phyloP scores from a whole-genome alignment of 2,329 filamentous ascomycete species.

The Alternaria angustiovoidea region DNA sequence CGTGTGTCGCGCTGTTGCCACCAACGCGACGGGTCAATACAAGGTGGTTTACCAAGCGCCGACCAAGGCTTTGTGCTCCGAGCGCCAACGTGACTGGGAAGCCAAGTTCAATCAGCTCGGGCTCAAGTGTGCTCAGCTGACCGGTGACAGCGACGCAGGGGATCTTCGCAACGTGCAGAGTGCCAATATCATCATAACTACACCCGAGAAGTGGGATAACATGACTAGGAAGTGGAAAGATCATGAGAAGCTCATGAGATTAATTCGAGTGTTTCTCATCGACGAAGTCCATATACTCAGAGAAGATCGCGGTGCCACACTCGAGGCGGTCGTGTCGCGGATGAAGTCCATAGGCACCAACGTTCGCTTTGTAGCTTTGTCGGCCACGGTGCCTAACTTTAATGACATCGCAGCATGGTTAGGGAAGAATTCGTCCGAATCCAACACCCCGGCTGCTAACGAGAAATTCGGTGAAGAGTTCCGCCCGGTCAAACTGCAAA shows the following conservation, averaged over 20 bases:
- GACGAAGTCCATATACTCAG: constrained; percentile 90
- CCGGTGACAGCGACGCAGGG: constrained; percentile 76
- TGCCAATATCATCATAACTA: constrained; percentile 85
- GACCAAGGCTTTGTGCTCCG: constrained; percentile 82
- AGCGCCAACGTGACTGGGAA: constrained; percentile 79
- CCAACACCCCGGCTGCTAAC: constrained; percentile 68
- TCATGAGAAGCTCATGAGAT: constrained; percentile 74
- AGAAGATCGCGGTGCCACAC: constrained; percentile 77
- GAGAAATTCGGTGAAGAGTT: constrained; percentile 82
- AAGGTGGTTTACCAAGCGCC: constrained; percentile 88
- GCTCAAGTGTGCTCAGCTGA: constrained; percentile 77
- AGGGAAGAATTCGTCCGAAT: constrained; percentile 68
- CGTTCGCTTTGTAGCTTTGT: constrained; percentile 81
- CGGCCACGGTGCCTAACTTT: constrained; percentile 84
- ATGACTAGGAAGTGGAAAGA: constrained; percentile 89
- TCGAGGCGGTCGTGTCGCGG: constrained; percentile 84
- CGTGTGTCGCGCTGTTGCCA: constrained; percentile 74
- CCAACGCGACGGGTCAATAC: constrained; percentile 66
- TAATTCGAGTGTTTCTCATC: constrained; percentile 82
- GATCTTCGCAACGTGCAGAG: constrained; percentile 74
- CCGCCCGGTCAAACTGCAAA: constrained; percentile 78
- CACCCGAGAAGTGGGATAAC: constrained; percentile 91
- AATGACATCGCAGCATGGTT: constrained; percentile 83
- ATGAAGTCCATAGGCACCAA: constrained; percentile 83
- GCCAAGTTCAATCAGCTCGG: constrained; percentile 74